Evolutionary conservation across 164 flowering plant species (phyloP).

Genomic region (Vitis cinerea): DNA sequence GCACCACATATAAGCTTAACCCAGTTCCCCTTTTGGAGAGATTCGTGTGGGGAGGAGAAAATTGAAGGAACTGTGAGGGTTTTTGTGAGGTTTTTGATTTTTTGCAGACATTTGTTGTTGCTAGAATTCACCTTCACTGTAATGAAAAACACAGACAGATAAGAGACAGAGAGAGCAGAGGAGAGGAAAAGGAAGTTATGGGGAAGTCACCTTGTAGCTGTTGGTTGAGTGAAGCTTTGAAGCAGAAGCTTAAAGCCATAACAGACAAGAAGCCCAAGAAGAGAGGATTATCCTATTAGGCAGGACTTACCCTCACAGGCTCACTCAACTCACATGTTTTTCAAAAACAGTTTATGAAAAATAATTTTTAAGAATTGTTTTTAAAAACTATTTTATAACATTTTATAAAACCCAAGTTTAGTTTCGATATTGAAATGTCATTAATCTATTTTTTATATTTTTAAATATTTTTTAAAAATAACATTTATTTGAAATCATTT

Average conservation of each 20-base stretch:
- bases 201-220: slow-evolving; percentile 21
- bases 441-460: too few relatives aligned
- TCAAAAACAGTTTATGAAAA: too few relatives aligned
- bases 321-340: too few relatives aligned
- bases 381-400: too few relatives aligned
- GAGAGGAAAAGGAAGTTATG: not conserved
- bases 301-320: too few relatives aligned
- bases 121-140: slow-evolving; percentile 12
- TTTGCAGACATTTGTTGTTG: slow-evolving; percentile 25
- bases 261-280: not conserved
- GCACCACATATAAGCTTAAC: slow-evolving; percentile 92
- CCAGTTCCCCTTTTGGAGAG: slow-evolving; percentile 70
- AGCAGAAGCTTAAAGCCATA: slow-evolving; percentile 42
- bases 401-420: too few relatives aligned
- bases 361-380: too few relatives aligned
- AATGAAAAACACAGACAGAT: not conserved
- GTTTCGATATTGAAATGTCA: too few relatives aligned
- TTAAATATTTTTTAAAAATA: too few relatives aligned
- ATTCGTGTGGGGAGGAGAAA: slow-evolving; percentile 40
- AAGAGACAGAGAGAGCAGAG: not conserved
- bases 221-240: slow-evolving; percentile 26
- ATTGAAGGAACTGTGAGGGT: slow-evolving; percentile 37
- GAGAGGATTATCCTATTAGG: not conserved
- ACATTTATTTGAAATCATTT: too few relatives aligned
- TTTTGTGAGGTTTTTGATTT: slow-evolving; percentile 35